phyloP scores from a whole-genome alignment of 83 land plant genomes.

The Thuja plicata region DNA sequence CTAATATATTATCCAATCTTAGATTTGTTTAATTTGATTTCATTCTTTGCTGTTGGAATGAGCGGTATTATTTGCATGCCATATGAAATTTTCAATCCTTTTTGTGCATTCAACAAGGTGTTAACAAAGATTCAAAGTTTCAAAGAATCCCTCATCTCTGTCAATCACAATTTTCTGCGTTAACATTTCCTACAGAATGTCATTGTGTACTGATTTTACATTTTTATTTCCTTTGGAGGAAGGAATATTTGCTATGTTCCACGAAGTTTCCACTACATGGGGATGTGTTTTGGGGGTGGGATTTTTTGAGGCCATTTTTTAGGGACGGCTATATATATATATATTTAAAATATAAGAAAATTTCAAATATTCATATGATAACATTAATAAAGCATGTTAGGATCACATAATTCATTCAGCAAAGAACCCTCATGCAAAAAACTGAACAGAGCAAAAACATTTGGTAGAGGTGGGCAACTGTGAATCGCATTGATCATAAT shows the following conservation, averaged over 20 bases:
- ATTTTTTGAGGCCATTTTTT: no score
- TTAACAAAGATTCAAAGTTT: background rate
- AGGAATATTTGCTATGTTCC: background rate
- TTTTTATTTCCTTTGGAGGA: background rate
- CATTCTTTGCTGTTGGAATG: constrained; percentile 2
- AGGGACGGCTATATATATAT: no score
- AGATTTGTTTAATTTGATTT: background rate
- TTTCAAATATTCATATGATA: no score
- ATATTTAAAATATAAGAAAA: no score
- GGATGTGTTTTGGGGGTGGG: no score
- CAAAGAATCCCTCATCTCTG: background rate
- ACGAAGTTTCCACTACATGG: no score
- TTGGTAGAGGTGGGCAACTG: no score
- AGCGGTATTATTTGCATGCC: background rate
- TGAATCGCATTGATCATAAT: no score
- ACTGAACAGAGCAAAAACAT: no score
- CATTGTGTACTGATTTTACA: background rate
- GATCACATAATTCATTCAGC: no score
- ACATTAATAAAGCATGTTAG: no score
- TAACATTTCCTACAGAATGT: background rate
- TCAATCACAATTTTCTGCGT: background rate
- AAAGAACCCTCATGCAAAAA: no score
- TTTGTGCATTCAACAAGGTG: background rate
- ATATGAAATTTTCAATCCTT: background rate
- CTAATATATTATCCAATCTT: constrained; percentile 7